Conservation (phyloP, 2,329 filamentous ascomycete species). For the Arthroderma sp. region DNA sequence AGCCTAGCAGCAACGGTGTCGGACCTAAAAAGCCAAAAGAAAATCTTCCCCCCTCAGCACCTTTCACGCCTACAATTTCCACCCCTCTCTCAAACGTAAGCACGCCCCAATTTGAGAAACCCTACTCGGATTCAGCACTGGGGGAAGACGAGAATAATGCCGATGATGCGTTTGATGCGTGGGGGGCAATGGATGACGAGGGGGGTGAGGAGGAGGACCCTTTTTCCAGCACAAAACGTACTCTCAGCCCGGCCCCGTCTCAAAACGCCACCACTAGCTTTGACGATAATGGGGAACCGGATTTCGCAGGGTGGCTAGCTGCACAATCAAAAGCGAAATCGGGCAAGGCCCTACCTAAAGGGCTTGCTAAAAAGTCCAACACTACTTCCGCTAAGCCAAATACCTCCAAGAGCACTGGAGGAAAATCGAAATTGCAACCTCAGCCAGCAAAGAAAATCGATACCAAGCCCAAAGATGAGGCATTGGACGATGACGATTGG, state of each 20-base stretch:
- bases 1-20: slow-evolving; percentile 28
- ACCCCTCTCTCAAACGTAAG: not conserved
- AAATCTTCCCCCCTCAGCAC: not conserved
- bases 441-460: slow-evolving; percentile 55
- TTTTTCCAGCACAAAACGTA: slow-evolving; percentile 30
- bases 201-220: slow-evolving; percentile 34
- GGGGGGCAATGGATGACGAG: slow-evolving; percentile 54
- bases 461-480: slow-evolving; percentile 42
- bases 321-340: slow-evolving; percentile 67
- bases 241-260: slow-evolving; percentile 18
- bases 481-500: slow-evolving; percentile 32
- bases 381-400: slow-evolving; percentile 24
- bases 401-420: slow-evolving; percentile 21
- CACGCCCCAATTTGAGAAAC: slow-evolving; percentile 11
- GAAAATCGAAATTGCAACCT: slow-evolving; percentile 36
- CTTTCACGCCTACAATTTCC: not conserved
- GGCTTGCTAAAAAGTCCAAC: slow-evolving; percentile 50
- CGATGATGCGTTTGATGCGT: slow-evolving; percentile 56
- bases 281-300: slow-evolving; percentile 77
- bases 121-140: slow-evolving; percentile 26
- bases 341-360: slow-evolving; percentile 68
- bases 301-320: slow-evolving; percentile 90
- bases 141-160: slow-evolving; percentile 31
- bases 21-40: not conserved
- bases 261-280: slow-evolving; percentile 35